Conservation (phyloP, 2,329 filamentous ascomycete genomes). For the Fusarium denticulatum region DNA sequence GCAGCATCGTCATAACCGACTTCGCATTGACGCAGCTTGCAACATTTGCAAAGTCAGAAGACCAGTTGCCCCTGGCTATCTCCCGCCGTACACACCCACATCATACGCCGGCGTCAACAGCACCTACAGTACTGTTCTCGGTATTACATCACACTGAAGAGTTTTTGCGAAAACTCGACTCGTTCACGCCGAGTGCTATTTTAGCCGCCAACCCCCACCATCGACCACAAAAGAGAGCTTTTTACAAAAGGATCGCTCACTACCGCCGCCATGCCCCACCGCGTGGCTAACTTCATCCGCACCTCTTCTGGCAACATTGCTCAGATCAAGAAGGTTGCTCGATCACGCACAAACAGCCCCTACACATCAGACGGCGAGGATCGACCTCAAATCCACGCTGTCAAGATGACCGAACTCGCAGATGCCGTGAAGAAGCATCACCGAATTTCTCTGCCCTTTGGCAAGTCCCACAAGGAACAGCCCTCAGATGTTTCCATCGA, state of each 20-base stretch:
- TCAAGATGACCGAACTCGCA: slow-evolving; percentile 52
- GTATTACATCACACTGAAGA: slow-evolving; percentile 35
- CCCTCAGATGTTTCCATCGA: slow-evolving; percentile 56
- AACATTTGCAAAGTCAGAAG: slow-evolving; percentile 23
- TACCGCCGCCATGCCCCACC: slow-evolving; percentile 62
- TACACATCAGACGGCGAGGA: slow-evolving; percentile 51
- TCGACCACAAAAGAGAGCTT: slow-evolving; percentile 10
- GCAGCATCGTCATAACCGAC: slow-evolving; percentile 25
- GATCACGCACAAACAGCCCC: slow-evolving; percentile 48
- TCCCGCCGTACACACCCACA: slow-evolving; percentile 26
- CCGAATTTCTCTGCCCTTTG: slow-evolving; percentile 54
- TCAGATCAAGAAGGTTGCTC: slow-evolving; percentile 56
- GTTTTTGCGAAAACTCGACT: slow-evolving; percentile 30
- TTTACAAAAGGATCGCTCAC: slow-evolving; percentile 31
- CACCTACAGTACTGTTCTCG: slow-evolving; percentile 1
- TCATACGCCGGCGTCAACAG: slow-evolving; percentile 11
- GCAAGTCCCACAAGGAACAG: slow-evolving; percentile 56
- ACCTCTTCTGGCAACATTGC: slow-evolving; percentile 65
- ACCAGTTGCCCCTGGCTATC: slow-evolving; percentile 32
- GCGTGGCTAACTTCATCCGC: slow-evolving; percentile 66
- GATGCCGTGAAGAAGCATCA: slow-evolving; percentile 56
- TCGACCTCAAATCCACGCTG: slow-evolving; percentile 41
- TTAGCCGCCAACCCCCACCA: slow-evolving; percentile 33
- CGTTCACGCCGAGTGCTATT: slow-evolving; percentile 15
- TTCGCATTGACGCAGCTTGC: slow-evolving; percentile 12